phyloP scores from a whole-genome alignment of 176 grass and related monocot genomes.

The Triticum turgidum region DNA sequence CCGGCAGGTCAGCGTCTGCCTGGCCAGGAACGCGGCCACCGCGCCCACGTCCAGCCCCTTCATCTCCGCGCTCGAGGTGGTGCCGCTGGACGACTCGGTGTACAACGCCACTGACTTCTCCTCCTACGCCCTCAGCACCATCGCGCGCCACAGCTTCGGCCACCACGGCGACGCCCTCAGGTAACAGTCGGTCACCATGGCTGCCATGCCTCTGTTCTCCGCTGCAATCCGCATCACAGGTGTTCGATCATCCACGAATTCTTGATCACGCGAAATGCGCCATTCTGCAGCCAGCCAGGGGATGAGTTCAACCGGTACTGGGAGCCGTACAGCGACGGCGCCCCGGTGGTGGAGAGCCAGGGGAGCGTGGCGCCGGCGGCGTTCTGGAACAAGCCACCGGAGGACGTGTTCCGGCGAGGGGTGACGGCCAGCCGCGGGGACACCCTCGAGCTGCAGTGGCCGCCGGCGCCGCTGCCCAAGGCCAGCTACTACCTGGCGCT shows the following conservation, averaged over 20 bases:
- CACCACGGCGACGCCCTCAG: constrained; percentile 26
- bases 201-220: background rate
- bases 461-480: constrained; percentile 49
- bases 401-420: constrained; percentile 50
- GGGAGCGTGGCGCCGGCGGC: constrained; percentile 41
- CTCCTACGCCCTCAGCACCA: constrained; percentile 54
- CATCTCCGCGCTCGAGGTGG: constrained; percentile 85
- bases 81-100: constrained; percentile 54
- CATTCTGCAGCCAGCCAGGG: constrained; percentile 43
- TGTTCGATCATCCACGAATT: background rate
- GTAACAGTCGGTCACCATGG: constrained; percentile 28
- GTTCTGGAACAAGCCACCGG: constrained; percentile 86
- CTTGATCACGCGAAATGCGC: constrained; percentile 24
- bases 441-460: constrained; percentile 64
- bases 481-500: constrained; percentile 85
- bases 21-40: constrained; percentile 58
- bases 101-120: constrained; percentile 70
- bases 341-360: constrained; percentile 50
- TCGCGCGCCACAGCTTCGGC: constrained; percentile 81
- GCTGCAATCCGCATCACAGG: too few relatives aligned
- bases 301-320: constrained; percentile 82
- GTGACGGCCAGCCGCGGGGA: constrained; percentile 47
- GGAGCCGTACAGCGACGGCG: constrained; percentile 55
- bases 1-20: constrained; percentile 61
- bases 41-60: constrained; percentile 63